Percentiles rank a stretch among this genome's conserved stretches.
Evolutionary conservation across 1,284 basidiomycete genomes (phyloP).

Genomic region (Trametes versicolor): DNA sequence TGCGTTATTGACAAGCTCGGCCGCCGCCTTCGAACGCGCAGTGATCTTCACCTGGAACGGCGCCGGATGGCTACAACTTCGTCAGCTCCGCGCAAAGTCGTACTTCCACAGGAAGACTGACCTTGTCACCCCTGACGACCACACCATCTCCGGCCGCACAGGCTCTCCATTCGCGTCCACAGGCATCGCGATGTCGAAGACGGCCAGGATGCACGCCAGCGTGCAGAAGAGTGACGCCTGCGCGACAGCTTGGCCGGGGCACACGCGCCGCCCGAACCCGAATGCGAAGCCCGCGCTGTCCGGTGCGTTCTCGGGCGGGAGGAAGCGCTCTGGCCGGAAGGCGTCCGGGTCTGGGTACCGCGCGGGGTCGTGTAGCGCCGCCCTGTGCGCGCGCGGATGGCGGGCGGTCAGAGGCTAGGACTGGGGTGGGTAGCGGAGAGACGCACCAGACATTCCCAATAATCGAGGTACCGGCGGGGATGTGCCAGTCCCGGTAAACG

Average conservation of each 20-base stretch:
- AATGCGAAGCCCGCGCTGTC: conserved; percentile 25
- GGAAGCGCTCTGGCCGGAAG: conserved; percentile 34
- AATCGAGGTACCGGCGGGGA: conserved; percentile 4
- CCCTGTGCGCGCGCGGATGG: conserved; percentile 15
- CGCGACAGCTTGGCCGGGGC: conserved; percentile 32
- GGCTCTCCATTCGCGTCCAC: conserved; percentile 26
- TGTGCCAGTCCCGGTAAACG: conserved; percentile 4
- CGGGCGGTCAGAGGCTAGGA: too few relatives aligned
- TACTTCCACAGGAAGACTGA: conserved; percentile 4
- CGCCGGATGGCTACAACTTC: conserved; percentile 25
- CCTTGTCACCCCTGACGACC: conserved; percentile 39
- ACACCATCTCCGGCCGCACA: conserved; percentile 42
- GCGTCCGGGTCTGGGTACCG: conserved; percentile 26
- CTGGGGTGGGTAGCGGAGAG: not conserved
- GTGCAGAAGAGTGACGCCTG: conserved; percentile 27
- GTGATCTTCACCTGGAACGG: conserved; percentile 35
- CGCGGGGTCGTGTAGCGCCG: conserved; percentile 20
- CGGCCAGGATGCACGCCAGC: conserved; percentile 27
- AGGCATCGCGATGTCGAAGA: conserved; percentile 26
- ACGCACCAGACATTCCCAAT: conserved; percentile 9
- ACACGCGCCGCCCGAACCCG: conserved; percentile 35
- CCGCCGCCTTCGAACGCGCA: conserved; percentile 26
- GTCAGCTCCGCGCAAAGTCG: too few relatives aligned
- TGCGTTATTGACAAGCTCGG: conserved; percentile 13
- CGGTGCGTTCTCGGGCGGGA: conserved; percentile 12